Conservation (phyloP, 2,329 filamentous ascomycete genomes). For the Pseudocercospora fuligena region DNA sequence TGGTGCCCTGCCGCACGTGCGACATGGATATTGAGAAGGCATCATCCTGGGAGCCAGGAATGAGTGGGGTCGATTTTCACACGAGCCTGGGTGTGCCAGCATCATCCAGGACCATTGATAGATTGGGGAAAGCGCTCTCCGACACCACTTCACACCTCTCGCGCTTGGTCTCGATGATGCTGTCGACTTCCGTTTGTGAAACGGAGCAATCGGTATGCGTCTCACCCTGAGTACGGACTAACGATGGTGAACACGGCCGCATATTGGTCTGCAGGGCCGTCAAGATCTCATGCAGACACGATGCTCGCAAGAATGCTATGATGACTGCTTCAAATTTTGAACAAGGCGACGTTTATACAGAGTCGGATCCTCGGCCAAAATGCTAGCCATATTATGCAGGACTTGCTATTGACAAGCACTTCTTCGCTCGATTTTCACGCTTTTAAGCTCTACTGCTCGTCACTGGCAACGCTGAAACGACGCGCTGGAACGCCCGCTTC, state of each 20-base stretch:
- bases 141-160: neutral
- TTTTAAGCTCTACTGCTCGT: neutral
- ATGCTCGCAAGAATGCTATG: neutral
- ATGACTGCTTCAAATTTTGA: neutral
- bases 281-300: neutral
- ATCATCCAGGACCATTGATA: constrained; percentile 2
- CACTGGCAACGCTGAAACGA: neutral
- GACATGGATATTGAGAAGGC: constrained; percentile 5
- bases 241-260: neutral
- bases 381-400: neutral
- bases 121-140: neutral
- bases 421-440: neutral
- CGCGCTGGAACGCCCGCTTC: no score
- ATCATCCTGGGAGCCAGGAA: neutral
- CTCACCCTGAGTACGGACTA: no score
- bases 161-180: neutral
- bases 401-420: neutral
- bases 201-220: neutral
- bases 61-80: neutral
- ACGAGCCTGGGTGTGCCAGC: neutral
- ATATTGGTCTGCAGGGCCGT: neutral
- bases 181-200: constrained; percentile 4
- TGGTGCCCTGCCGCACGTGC: neutral
- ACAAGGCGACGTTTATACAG: neutral
- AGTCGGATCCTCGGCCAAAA: neutral